These are phyloP conservation scores for Xerocomus amazonicus DNA, from an alignment of 1,284 basidiomycete species.

Conservation along the genomic window DNA sequence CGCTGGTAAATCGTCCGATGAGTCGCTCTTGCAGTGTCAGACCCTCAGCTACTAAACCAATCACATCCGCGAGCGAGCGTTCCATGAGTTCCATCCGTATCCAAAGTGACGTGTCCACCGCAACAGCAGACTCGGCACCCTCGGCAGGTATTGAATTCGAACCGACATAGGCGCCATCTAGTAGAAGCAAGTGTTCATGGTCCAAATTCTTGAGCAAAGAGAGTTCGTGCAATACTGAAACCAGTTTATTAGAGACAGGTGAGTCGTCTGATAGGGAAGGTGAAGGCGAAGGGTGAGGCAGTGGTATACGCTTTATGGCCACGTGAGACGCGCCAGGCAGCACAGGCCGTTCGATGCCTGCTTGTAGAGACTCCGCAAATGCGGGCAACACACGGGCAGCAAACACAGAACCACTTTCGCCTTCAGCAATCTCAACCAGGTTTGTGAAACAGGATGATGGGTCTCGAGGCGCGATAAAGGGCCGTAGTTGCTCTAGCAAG, in stretches of 20 bases:
- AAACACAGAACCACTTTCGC: constrained; percentile 72
- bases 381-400: constrained; percentile 49
- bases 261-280: constrained; percentile 18
- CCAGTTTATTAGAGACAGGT: constrained; percentile 54
- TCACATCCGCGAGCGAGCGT: constrained; percentile 73
- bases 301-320: constrained; percentile 68
- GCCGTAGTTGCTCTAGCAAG: constrained; percentile 53
- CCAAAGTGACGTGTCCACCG: constrained; percentile 53
- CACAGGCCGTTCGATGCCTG: constrained; percentile 24
- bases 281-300: constrained; percentile 41
- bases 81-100: constrained; percentile 85
- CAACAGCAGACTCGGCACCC: constrained; percentile 2
- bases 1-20: constrained; percentile 66
- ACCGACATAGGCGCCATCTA: constrained; percentile 69
- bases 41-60: constrained; percentile 57
- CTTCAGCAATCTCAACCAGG: constrained; percentile 72
- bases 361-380: constrained; percentile 31
- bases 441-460: constrained; percentile 61
- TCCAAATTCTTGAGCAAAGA: constrained; percentile 50
- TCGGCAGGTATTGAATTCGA: constrained; percentile 44
- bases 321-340: constrained; percentile 42
- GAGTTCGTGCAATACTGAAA: constrained; percentile 59
- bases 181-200: constrained; percentile 58
- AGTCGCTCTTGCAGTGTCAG: constrained; percentile 59
- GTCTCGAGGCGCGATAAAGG: constrained; percentile 62